These are phyloP conservation scores for Plasmodium chabaudi DNA, from an alignment of 169 alveolate species.

Conservation along the genomic window DNA sequence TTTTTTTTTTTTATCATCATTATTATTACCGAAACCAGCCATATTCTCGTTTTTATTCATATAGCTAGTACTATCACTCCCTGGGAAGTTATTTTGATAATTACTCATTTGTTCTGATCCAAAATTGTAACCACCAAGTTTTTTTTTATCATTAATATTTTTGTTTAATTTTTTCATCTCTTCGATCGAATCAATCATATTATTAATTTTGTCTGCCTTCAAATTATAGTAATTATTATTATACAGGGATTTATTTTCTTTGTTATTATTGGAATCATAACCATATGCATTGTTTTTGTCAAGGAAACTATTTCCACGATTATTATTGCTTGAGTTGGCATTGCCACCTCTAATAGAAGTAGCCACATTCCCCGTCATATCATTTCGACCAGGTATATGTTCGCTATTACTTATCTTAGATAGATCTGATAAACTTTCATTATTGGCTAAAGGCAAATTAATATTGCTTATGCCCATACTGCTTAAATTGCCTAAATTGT, in stretches of 20 bases:
- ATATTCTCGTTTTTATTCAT: conserved; percentile 2
- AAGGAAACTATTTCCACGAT: background rate
- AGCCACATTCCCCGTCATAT: no score
- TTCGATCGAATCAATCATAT: conserved; percentile 70
- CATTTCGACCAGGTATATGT: background rate
- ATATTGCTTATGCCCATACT: conserved; percentile 29
- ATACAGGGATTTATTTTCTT: no score
- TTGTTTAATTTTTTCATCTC: conserved; percentile 64
- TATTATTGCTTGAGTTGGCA: background rate
- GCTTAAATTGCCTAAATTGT: conserved; percentile 13
- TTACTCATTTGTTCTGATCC: background rate
- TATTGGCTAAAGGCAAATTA: conserved; percentile 30
- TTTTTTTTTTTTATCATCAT: conserved; percentile 50
- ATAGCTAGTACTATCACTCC: background rate
- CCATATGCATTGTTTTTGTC: background rate
- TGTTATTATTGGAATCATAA: background rate
- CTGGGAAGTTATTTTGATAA: background rate
- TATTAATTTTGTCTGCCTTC: conserved; percentile 50
- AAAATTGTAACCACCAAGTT: background rate
- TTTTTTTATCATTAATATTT: conserved; percentile 43
- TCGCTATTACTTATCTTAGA: conserved; percentile 21
- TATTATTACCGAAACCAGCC: background rate
- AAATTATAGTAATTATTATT: conserved; percentile 29
- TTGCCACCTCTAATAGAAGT: background rate
- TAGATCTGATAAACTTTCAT: conserved; percentile 26